Percentiles rank a stretch among this genome's conserved stretches.
phyloP scores from a whole-genome alignment of 2,329 filamentous ascomycete species.

The Exophiala viscosa region DNA sequence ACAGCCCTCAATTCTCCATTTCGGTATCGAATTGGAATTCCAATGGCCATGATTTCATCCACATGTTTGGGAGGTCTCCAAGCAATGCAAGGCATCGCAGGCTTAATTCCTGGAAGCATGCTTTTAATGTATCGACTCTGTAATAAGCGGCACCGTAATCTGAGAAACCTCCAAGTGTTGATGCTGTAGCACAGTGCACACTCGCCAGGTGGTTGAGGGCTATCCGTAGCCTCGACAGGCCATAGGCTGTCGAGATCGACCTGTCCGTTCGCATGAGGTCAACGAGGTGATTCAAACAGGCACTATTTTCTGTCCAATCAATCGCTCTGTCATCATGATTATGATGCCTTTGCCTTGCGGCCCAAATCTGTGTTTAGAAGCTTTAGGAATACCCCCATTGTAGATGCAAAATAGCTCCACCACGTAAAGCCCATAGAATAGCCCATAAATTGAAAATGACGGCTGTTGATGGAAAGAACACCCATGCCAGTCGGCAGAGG shows the following conservation, averaged over 20 bases:
- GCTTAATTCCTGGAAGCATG: not conserved
- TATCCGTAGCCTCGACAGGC: not conserved
- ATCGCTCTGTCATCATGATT: not conserved
- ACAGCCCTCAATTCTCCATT: conserved; percentile 8
- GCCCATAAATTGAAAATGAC: too few species aligned
- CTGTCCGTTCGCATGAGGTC: conserved; percentile 10
- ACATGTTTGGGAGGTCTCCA: conserved; percentile 5
- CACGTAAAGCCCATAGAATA: too few species aligned
- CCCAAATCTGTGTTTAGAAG: not conserved
- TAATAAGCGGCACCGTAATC: conserved; percentile 1
- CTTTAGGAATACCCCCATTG: not conserved
- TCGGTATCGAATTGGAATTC: conserved; percentile 11
- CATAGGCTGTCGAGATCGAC: conserved; percentile 1
- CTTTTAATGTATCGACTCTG: not conserved
- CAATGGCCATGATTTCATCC: not conserved
- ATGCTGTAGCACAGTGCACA: conserved; percentile 12
- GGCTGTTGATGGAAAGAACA: too few species aligned
- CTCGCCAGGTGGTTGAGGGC: conserved; percentile 1
- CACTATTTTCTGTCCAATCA: conserved; percentile 2
- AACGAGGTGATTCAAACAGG: conserved; percentile 10
- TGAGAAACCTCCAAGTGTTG: conserved; percentile 13
- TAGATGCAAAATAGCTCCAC: too few species aligned
- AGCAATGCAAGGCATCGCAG: not conserved
- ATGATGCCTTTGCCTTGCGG: not conserved
- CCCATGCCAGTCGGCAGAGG: too few species aligned